Evolutionary conservation across 371 early-diverging fungal genomes (phyloP).

Genomic region (Apophysomyces ossiformis): DNA sequence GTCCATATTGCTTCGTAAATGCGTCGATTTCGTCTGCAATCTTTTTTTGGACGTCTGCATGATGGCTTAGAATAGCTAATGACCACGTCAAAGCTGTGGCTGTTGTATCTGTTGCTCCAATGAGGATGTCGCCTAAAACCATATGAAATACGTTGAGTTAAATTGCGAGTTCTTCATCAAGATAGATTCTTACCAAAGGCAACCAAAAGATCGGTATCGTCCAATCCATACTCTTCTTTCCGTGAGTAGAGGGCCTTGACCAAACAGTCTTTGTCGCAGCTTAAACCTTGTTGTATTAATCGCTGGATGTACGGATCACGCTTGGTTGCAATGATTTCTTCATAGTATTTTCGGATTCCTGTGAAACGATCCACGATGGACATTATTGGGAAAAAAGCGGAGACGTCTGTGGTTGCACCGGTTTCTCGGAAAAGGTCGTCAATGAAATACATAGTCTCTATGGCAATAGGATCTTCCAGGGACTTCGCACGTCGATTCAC

Average conservation of each 20-base stretch:
- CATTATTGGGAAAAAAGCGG: constrained; percentile 10
- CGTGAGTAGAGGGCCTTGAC: neutral
- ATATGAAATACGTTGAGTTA: neutral
- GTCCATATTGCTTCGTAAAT: constrained; percentile 1
- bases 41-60: constrained; percentile 21
- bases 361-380: neutral
- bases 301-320: constrained; percentile 13
- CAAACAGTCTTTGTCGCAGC: constrained; percentile 13
- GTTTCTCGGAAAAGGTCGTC: neutral
- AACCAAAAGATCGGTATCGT: constrained; percentile 23
- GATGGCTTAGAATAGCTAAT: constrained; percentile 14
- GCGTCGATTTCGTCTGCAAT: constrained; percentile 17
- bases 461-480: constrained; percentile 3
- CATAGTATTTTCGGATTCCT: neutral
- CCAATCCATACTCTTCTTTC: constrained; percentile 20
- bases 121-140: constrained; percentile 14
- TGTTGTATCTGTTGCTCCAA: constrained; percentile 17
- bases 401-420: neutral
- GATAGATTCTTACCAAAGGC: constrained; percentile 12
- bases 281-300: constrained; percentile 10
- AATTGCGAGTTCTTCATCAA: neutral
- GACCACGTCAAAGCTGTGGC: constrained; percentile 19
- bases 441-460: neutral
- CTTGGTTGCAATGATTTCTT: neutral
- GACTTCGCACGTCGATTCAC: neutral